Conservation (phyloP, 2,329 filamentous ascomycete genomes). For the Sclerotinia spermophila region DNA sequence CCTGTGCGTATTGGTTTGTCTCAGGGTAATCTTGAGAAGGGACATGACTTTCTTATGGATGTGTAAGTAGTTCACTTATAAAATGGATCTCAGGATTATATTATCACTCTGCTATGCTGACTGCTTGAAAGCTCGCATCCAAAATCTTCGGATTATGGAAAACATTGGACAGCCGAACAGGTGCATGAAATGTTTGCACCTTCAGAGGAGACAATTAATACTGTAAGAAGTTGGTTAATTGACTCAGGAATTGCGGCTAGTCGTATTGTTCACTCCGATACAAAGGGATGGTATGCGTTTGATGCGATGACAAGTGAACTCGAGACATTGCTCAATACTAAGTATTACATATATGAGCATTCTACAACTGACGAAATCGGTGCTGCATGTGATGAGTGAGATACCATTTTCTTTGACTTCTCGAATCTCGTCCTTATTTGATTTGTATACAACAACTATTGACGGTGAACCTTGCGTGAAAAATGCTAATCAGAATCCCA, state of each 20-base stretch:
- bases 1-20: constrained; percentile 45
- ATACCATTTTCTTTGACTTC: background rate
- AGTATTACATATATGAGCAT: constrained; percentile 39
- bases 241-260: constrained; percentile 35
- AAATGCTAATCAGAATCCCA: background rate
- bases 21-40: constrained; percentile 44
- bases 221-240: constrained; percentile 38
- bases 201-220: constrained; percentile 33
- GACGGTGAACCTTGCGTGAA: too few relatives aligned
- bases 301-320: constrained; percentile 37
- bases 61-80: constrained; percentile 22
- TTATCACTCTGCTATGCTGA: background rate
- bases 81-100: background rate
- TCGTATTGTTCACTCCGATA: constrained; percentile 37
- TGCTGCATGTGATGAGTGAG: constrained; percentile 38
- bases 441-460: background rate
- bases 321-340: constrained; percentile 38
- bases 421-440: background rate
- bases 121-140: constrained; percentile 30
- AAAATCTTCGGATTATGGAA: constrained; percentile 37
- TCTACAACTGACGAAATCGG: constrained; percentile 28
- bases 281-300: constrained; percentile 39
- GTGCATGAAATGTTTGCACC: constrained; percentile 38
- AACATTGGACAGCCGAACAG: constrained; percentile 37
- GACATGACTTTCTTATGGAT: constrained; percentile 43